Evolutionary conservation across 352 stramenopile genomes (phyloP).

Genomic region (Pilasporangium apinafurcum): DNA sequence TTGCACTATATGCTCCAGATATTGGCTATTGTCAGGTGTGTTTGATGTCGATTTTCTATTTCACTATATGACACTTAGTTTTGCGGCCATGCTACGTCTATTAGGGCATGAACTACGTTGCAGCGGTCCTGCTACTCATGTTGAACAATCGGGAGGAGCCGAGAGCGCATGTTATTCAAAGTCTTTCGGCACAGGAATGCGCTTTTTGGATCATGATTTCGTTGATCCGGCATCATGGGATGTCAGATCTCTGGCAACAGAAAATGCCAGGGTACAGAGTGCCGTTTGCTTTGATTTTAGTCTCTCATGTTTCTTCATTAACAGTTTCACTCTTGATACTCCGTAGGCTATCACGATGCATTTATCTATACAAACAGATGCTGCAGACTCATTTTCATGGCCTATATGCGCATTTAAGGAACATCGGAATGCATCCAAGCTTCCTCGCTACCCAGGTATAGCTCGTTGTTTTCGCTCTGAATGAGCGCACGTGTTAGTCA

Average conservation of each 20-base stretch:
- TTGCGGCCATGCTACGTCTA: too few relatives aligned
- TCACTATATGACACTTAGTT: too few relatives aligned
- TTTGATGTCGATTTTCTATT: neutral
- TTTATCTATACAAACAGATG: slow-evolving; percentile 76
- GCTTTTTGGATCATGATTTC: slow-evolving; percentile 57
- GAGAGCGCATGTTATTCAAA: slow-evolving; percentile 2
- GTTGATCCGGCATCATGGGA: slow-evolving; percentile 44
- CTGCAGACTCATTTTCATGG: slow-evolving; percentile 60
- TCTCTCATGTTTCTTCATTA: neutral
- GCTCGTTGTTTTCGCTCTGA: neutral
- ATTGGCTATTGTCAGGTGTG: slow-evolving; percentile 78
- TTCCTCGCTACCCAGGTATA: slow-evolving; percentile 70
- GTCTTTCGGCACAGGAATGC: slow-evolving; percentile 31
- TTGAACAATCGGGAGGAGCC: slow-evolving; percentile 14
- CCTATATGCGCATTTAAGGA: slow-evolving; percentile 49
- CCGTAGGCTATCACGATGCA: slow-evolving; percentile 48
- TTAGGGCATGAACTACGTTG: slow-evolving; percentile 85
- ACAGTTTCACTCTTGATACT: neutral
- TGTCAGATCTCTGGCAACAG: slow-evolving; percentile 62
- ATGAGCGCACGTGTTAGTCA: neutral
- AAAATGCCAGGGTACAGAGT: slow-evolving; percentile 78
- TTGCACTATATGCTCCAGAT: slow-evolving; percentile 38
- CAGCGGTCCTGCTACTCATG: slow-evolving; percentile 45
- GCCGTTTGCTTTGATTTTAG: too few relatives aligned
- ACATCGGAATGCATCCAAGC: slow-evolving; percentile 80